Percentiles rank a stretch among this genome's conserved stretches.
These are phyloP conservation scores for Odontarrhena argentea DNA, from an alignment of 345 rosid genomes.

Conservation along the genomic window DNA sequence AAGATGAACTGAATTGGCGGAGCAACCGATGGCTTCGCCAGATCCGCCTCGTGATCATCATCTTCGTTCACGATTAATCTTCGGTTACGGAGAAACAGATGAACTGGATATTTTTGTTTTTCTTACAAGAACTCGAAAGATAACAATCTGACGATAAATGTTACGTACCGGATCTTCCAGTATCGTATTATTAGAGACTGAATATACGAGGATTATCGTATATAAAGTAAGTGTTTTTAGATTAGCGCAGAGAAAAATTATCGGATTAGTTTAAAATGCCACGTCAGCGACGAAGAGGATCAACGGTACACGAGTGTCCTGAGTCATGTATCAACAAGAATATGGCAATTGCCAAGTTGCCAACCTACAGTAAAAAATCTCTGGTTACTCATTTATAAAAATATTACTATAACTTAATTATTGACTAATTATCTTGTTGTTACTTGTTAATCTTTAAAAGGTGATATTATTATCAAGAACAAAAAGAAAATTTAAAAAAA, in stretches of 20 bases:
- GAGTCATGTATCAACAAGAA: conserved; percentile 3
- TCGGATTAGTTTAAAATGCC: conserved; percentile 21
- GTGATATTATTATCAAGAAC: too few species aligned
- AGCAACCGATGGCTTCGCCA: conserved; percentile 39
- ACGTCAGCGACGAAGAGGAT: conserved; percentile 30
- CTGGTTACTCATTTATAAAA: too few species aligned
- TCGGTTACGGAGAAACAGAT: conserved; percentile 2
- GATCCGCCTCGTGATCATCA: conserved; percentile 42
- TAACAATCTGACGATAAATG: not conserved
- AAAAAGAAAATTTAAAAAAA: too few species aligned
- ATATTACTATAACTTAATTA: too few species aligned
- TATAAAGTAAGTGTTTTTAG: not conserved
- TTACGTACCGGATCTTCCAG: conserved; percentile 19
- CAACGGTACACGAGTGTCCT: conserved; percentile 36
- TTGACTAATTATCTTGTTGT: too few species aligned
- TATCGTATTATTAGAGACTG: conserved; percentile 4
- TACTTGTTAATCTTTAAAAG: too few species aligned
- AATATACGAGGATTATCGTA: not conserved
- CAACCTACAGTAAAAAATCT: too few species aligned
- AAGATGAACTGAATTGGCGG: conserved; percentile 35
- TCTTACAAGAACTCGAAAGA: not conserved
- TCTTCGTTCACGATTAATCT: conserved; percentile 6
- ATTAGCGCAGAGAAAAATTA: not conserved
- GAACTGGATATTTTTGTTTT: not conserved
- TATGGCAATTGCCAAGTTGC: too few species aligned